Evolutionary conservation across 148 eudicot species (phyloP), one percentile per base, ranked within the genome.

Genomic region (Amaranthus palmeri): DNA sequence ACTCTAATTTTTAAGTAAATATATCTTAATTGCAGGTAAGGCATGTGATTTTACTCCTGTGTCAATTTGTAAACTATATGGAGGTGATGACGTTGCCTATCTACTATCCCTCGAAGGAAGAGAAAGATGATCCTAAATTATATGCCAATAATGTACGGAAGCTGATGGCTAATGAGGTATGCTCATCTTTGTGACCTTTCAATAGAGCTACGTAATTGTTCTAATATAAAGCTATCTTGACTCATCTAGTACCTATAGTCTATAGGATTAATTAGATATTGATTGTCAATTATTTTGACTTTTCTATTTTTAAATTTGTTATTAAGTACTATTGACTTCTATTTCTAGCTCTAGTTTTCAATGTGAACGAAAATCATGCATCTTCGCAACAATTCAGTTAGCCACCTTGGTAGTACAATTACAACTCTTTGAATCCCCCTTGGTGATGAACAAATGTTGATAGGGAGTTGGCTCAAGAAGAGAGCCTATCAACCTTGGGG

Each of bases 131-230:
- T 72, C 98, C 98, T 43, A 93, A 86, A 78, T 83, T 91, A 67
- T 93, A 91, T 78, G 98, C 98, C 17, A 86, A 80, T 54, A 93
- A 89, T 82, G 85, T 88, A 54, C 83, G 97, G 70, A 83, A 81
- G 77, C 79, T 91, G 76, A 89, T 93, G 96, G 97, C 96, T 83
- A 83, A 75, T 44, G 95, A 91, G 98, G 98, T 93, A 89, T 70
- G 67, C 73, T 47, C 76, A 56, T 81, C 59, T 60, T 25, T 70
- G 3, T 65, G 12, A 7, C 54, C 50, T 9, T n/a, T n/a, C 13
- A 48, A 65, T 49, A 42, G 25, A 65, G 68, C 41, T 65, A 46
- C 17, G 14, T 65, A 65, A n/a, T 65, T 43, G 25, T 63, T 63
- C 3, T 65, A n/a, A 48, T n/a, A 17, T 65, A 43, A 47, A 65